Evolutionary conservation across 345 rosid species (phyloP).

Genomic region (Lumnitzera racemosa): DNA sequence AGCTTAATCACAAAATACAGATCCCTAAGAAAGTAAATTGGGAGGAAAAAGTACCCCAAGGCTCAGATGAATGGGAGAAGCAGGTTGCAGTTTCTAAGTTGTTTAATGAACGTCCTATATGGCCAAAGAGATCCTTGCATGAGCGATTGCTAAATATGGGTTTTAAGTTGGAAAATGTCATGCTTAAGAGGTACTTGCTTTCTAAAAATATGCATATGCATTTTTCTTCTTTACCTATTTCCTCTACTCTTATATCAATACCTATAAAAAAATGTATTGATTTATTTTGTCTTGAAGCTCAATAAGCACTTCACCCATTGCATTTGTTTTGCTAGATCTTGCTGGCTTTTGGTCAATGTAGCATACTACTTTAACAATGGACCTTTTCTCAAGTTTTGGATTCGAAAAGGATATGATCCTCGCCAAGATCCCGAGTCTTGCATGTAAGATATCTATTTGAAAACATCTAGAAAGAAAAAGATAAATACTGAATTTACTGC

Average conservation of each 20-base stretch:
- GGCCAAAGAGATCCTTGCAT: slow-evolving; percentile 70
- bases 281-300: background rate
- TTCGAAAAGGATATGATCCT: slow-evolving; percentile 96
- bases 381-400: slow-evolving; percentile 92
- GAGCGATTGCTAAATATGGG: slow-evolving; percentile 63
- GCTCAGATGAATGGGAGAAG: slow-evolving; percentile 66
- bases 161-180: slow-evolving; percentile 45
- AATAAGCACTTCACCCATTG: background rate
- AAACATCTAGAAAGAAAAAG: background rate
- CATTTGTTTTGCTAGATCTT: slow-evolving; percentile 18
- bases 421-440: slow-evolving; percentile 91
- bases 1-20: slow-evolving; percentile 64
- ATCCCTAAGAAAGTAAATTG: slow-evolving; percentile 74
- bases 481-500: background rate
- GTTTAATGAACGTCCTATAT: slow-evolving; percentile 82
- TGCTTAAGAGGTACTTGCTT: slow-evolving; percentile 59
- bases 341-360: slow-evolving; percentile 68
- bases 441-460: slow-evolving; percentile 48
- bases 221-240: no score
- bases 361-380: slow-evolving; percentile 91
- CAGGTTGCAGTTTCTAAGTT: slow-evolving; percentile 66
- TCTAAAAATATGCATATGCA: no score
- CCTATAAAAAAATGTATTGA: background rate
- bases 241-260: no score
- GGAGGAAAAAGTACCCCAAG: slow-evolving; percentile 45